Conservation (phyloP, 2,329 filamentous ascomycete species). For the Aspergillus sp. region DNA sequence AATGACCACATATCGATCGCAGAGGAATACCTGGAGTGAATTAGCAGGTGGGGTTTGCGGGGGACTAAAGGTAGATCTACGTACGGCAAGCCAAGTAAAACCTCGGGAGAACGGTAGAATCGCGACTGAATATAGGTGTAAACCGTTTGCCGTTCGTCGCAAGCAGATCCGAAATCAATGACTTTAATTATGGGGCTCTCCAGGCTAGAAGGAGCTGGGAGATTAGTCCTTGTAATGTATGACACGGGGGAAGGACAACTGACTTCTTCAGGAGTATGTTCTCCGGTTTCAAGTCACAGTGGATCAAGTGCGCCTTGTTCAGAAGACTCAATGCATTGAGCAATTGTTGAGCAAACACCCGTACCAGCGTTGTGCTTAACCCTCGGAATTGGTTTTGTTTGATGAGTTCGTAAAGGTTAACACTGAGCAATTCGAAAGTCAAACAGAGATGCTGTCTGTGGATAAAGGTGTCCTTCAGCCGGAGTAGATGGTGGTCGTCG, state of each 20-base stretch:
- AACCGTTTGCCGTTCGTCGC: slow-evolving; percentile 95
- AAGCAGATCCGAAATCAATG: slow-evolving; percentile 98
- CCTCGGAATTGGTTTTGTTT: slow-evolving; percentile 99
- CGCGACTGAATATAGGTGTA: slow-evolving; percentile 99
- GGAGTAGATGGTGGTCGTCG: slow-evolving; percentile 92
- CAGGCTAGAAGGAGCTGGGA: slow-evolving; percentile 52
- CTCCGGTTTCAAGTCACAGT: slow-evolving; percentile 97
- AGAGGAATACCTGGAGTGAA: slow-evolving; percentile 70
- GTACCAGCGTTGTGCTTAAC: slow-evolving; percentile 91
- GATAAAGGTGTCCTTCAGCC: slow-evolving; percentile 97
- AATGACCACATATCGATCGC: slow-evolving; percentile 99
- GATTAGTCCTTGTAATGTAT: slow-evolving; percentile 9
- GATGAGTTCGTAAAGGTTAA: slow-evolving; percentile 97
- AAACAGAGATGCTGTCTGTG: slow-evolving; percentile 95
- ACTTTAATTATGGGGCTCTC: slow-evolving; percentile 99
- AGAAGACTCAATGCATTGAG: slow-evolving; percentile 87
- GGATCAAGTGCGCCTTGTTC: slow-evolving; percentile 94
- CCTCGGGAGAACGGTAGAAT: slow-evolving; percentile 96
- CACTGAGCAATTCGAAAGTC: slow-evolving; percentile 92
- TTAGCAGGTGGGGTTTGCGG: background rate
- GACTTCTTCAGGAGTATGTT: slow-evolving; percentile 96
- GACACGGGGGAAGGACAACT: slow-evolving; percentile 23
- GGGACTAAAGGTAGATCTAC: slow-evolving; percentile 19
- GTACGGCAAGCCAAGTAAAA: slow-evolving; percentile 82
- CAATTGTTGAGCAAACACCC: slow-evolving; percentile 95